Base-by-base conservation (phyloP, 805 yeast species). In the Candida peoriensis region DNA sequence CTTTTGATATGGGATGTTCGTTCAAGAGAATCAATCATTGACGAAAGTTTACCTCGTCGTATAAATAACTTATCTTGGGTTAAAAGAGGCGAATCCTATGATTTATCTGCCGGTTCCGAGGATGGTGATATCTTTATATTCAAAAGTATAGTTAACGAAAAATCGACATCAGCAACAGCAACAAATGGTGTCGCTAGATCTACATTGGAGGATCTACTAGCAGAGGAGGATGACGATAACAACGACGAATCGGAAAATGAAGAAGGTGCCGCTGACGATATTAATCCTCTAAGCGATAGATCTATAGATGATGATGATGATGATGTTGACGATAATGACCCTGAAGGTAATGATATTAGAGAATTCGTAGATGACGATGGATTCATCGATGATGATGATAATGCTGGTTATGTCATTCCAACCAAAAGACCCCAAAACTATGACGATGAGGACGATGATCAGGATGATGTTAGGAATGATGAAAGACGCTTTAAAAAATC, bases 371-470 rank as follows among this genome's bases (percentile, higher is more conserved):
- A 60, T 29, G 69, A 70, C 38, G 75, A 70, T 30, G 76, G 73
- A 32, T 76, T 76, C 54, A 69, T 74, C 18, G 76, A 73, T 19
- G 88, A 80, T 49, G 87, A 76, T 43, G 86, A 78, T 33, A 76
- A 72, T 6, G 72, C 68, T 11, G 78, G 76, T 2, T 68, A 68
- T 42, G 60, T 52, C 2, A 40, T 50, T 16, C 50, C 52, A 27
- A 40, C 39, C 32, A 51, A 41, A 38, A 38, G 44, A 38, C 24
- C 45, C 12, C 16, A 32, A 15, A 41, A 36, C 16, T 43, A 34
- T 7, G 46, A 34, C 8, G 32, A 20, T 23, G 42, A 43, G 9
- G 24, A 12, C 9, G 38, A 32, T 14, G 33, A 15, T 20, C 24
- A 28, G 15, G 19, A 20, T 20, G 17, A 16, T 13, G 18, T 24